Conservation (phyloP, 2,329 filamentous ascomycete species). For the Fusarium domesticum region DNA sequence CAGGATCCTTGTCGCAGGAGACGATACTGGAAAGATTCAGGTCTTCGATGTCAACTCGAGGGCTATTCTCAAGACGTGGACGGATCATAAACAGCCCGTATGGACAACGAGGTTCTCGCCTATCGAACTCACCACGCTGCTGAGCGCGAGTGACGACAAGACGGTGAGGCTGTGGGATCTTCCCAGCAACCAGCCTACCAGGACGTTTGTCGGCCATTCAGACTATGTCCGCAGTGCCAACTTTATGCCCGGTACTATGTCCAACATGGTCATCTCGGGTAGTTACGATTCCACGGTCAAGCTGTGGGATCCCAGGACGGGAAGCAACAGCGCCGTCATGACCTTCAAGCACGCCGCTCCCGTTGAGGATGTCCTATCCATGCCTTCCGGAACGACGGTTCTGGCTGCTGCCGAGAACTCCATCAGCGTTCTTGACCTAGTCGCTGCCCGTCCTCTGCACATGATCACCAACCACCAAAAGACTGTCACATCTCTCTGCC, state of each 20-base stretch:
- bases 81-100: constrained; percentile 88
- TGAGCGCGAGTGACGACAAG: constrained; percentile 89
- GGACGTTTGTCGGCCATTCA: constrained; percentile 78
- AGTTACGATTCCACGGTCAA: constrained; percentile 93
- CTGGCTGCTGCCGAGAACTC: constrained; percentile 81
- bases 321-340: constrained; percentile 68
- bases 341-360: constrained; percentile 92
- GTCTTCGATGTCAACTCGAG: constrained; percentile 88
- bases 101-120: constrained; percentile 93
- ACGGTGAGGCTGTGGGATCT: constrained; percentile 95
- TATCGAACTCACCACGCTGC: constrained; percentile 75
- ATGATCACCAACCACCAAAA: constrained; percentile 95
- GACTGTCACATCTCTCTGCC: constrained; percentile 83
- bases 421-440: constrained; percentile 87
- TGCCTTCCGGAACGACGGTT: constrained; percentile 82
- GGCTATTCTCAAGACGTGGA: constrained; percentile 93
- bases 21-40: constrained; percentile 88
- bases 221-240: constrained; percentile 89
- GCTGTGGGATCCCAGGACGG: constrained; percentile 84
- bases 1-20: constrained; percentile 83
- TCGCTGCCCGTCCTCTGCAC: constrained; percentile 83
- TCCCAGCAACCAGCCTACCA: constrained; percentile 70
- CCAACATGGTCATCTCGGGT: constrained; percentile 80
- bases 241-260: constrained; percentile 73
- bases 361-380: constrained; percentile 82